phyloP scores from a whole-genome alignment of 257 asterid species.

The Solanum bulbocastanum region DNA sequence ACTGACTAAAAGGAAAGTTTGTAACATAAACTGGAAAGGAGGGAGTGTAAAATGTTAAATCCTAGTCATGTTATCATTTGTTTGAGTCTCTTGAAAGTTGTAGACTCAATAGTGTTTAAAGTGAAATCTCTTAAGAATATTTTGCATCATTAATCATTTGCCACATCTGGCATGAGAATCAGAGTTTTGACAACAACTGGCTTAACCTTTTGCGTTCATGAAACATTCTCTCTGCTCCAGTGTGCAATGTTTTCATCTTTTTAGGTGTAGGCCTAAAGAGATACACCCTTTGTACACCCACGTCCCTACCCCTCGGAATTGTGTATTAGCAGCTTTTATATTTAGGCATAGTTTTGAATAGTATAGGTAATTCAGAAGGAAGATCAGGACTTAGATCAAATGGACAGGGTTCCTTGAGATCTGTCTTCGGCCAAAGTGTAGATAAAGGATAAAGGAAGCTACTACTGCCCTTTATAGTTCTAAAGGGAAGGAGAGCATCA shows the following conservation, averaged over 20 bases:
- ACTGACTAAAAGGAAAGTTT: not conserved
- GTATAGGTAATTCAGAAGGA: not conserved
- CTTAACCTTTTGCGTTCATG: not conserved
- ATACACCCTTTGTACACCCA: not conserved
- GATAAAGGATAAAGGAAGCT: not conserved
- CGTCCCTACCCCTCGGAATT: not conserved
- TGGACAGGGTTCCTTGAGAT: not conserved
- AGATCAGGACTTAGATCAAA: not conserved
- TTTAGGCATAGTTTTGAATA: not conserved
- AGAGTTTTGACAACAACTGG: not conserved
- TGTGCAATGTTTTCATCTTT: not conserved
- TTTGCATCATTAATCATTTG: not conserved
- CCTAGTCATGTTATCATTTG: not conserved
- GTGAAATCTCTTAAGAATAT: not conserved
- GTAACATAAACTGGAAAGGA: not conserved
- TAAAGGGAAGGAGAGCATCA: not conserved
- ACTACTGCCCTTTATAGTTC: not conserved
- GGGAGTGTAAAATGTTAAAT: not conserved
- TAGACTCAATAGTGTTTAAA: not conserved
- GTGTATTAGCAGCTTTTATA: not conserved
- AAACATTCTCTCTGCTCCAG: not conserved
- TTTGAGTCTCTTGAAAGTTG: not conserved
- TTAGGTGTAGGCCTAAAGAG: not conserved
- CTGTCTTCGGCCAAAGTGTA: not conserved
- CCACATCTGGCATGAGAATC: not conserved